Conservation (phyloP, 116 monocot species). For the Zostera marina region DNA sequence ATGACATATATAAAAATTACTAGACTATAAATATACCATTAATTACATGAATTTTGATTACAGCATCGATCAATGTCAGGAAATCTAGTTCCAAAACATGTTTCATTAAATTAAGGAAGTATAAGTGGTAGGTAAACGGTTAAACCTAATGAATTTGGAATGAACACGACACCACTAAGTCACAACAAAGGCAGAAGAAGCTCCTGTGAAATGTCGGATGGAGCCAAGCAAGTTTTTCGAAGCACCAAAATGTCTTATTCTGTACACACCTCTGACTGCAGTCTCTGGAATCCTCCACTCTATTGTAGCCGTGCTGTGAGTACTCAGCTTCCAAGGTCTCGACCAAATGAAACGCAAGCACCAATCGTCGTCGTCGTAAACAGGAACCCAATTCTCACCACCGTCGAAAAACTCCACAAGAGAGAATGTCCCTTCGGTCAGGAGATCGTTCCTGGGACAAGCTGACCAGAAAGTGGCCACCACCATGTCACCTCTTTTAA, state of each 20-base stretch:
- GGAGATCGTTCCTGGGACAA: slow-evolving; percentile 81
- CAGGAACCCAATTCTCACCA: slow-evolving; percentile 41
- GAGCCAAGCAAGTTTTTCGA: slow-evolving; percentile 70
- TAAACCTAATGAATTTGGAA: no score
- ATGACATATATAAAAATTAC: no score
- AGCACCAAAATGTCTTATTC: slow-evolving; percentile 80
- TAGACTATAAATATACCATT: no score
- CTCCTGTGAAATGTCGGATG: slow-evolving; percentile 61
- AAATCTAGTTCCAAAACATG: no score
- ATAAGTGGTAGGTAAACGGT: no score
- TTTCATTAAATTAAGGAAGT: no score
- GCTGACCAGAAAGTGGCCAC: slow-evolving; percentile 72
- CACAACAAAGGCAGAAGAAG: slow-evolving; percentile 74
- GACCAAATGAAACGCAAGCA: slow-evolving; percentile 81
- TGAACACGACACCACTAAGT: slow-evolving; percentile 17
- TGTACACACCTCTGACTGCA: slow-evolving; percentile 46
- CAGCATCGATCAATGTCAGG: no score
- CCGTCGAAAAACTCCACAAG: slow-evolving; percentile 44
- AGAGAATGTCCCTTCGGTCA: slow-evolving; percentile 70
- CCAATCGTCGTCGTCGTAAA: slow-evolving; percentile 89
- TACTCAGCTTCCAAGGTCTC: slow-evolving; percentile 47
- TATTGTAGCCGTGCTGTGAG: slow-evolving; percentile 57
- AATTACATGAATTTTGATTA: no score
- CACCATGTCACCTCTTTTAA: slow-evolving; percentile 41
- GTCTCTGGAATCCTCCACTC: slow-evolving; percentile 83